A percentile compares a stretch with the other conserved stretches of the same genome.
phyloP scores from a whole-genome alignment of 495 filamentous ascomycete genomes.

The Pseudomonodictys pantanalensis region DNA sequence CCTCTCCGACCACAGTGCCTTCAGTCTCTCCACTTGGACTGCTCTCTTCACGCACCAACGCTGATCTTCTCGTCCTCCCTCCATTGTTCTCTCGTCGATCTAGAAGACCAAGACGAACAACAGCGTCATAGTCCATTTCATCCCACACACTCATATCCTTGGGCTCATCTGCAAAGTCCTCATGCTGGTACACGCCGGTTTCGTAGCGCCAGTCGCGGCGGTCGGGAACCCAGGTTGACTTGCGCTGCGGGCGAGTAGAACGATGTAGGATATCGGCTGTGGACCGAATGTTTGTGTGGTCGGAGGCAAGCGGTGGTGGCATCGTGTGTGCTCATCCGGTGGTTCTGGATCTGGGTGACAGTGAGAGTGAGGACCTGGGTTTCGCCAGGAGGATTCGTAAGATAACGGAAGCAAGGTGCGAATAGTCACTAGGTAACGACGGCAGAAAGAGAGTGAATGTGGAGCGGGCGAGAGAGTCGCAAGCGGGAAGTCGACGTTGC shows the following conservation, averaged over 20 bases:
- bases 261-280: conserved; percentile 9
- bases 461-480: too few species aligned
- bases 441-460: too few species aligned
- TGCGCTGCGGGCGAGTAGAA: conserved; percentile 6
- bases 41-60: neutral
- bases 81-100: neutral
- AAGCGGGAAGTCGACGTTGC: too few species aligned
- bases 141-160: conserved; percentile 10
- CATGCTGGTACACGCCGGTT: conserved; percentile 6
- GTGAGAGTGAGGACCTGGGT: too few species aligned
- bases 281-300: neutral
- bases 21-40: too few species aligned
- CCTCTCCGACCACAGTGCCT: too few species aligned
- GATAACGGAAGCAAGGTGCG: too few species aligned
- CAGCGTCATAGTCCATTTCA: conserved; percentile 7
- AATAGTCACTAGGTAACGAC: too few species aligned
- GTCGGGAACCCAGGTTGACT: neutral
- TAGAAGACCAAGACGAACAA: neutral
- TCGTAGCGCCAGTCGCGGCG: conserved; percentile 14
- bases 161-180: neutral
- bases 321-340: neutral
- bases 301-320: neutral
- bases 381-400: too few species aligned
- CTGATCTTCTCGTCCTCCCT: neutral
- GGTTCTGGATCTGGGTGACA: neutral